Percentiles rank a stretch among this genome's conserved stretches.
Conservation (phyloP, 345 rosid genomes). For the Brassica cretica region DNA sequence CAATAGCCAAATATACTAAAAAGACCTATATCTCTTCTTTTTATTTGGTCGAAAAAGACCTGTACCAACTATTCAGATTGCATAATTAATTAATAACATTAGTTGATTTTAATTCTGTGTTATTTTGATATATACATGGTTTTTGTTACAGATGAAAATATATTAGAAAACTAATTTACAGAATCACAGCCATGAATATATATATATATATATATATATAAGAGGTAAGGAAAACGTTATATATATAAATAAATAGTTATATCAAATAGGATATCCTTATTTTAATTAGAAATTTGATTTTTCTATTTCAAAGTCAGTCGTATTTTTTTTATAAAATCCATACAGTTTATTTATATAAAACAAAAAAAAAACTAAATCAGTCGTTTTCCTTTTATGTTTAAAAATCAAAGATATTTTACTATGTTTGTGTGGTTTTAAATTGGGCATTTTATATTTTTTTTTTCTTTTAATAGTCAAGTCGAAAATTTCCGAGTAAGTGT, state of each 20-base stretch:
- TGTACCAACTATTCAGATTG: not conserved
- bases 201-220: not conserved
- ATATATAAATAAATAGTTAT: not conserved
- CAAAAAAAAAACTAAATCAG: not conserved
- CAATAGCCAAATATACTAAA: not conserved
- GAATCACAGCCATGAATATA: not conserved
- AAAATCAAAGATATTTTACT: not conserved
- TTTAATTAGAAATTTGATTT: not conserved
- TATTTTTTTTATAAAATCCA: not conserved
- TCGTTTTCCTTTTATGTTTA: not conserved
- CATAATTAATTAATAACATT: not conserved
- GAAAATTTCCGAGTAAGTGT: constrained; percentile 36
- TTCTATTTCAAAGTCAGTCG: not conserved
- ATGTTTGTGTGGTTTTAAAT: not conserved
- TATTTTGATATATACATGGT: not conserved
- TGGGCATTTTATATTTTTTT: not conserved
- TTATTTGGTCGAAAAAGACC: not conserved
- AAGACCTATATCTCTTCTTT: not conserved
- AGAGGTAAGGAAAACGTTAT: not conserved
- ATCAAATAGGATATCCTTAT: not conserved
- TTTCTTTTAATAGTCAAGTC: not conserved
- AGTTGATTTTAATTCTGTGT: not conserved
- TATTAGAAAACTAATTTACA: not conserved
- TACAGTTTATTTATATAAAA: not conserved
- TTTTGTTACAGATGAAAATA: not conserved